These are phyloP conservation scores for Quercus cerris DNA, from an alignment of 306 rosid genomes.

Conservation along the genomic window DNA sequence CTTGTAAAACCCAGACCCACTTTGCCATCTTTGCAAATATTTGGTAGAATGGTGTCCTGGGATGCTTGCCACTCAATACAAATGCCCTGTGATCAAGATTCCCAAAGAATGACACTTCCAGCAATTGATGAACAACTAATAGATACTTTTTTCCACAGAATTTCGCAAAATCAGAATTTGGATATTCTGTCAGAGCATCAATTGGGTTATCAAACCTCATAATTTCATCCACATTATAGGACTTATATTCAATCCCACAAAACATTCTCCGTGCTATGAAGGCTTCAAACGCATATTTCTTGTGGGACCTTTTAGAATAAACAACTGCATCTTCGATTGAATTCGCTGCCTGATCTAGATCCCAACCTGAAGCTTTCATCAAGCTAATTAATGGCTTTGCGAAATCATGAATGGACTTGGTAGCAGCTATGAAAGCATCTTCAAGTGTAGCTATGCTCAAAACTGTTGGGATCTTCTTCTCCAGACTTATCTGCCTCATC, in stretches of 20 bases:
- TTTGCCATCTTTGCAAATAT: constrained; percentile 75
- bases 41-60: constrained; percentile 78
- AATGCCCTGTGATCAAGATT: constrained; percentile 65
- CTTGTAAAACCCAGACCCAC: constrained; percentile 71
- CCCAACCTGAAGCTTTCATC: constrained; percentile 90
- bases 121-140: constrained; percentile 52
- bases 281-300: constrained; percentile 85
- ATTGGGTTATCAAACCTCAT: constrained; percentile 64
- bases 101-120: constrained; percentile 77
- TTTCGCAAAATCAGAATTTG: constrained; percentile 65
- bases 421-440: constrained; percentile 46
- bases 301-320: constrained; percentile 65
- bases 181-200: constrained; percentile 54
- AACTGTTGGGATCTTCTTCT: constrained; percentile 34
- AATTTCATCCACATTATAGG: constrained; percentile 37
- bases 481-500: constrained; percentile 38
- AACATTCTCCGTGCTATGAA: constrained; percentile 71
- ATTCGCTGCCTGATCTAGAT: constrained; percentile 58
- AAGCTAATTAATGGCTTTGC: constrained; percentile 71
- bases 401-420: constrained; percentile 73
- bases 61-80: constrained; percentile 58
- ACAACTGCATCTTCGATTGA: constrained; percentile 48
- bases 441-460: constrained; percentile 40
- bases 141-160: constrained; percentile 61
- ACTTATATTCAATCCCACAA: constrained; percentile 23